Conservation (phyloP, 768 basidiomycete species). For the Amanita fuliginea region DNA sequence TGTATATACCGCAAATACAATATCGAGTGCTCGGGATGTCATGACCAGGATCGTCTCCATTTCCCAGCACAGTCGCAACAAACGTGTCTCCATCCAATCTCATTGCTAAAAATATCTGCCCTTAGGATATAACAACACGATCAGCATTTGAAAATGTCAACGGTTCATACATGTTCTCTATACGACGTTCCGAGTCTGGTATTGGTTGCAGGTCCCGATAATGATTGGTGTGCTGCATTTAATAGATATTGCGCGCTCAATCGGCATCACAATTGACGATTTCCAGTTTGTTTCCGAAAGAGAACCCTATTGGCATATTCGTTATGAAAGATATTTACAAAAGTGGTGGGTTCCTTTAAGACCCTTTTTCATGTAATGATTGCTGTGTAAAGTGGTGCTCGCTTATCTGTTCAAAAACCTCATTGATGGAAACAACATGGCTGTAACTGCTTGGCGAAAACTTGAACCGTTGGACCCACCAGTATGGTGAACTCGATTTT, state of each 20-base stretch:
- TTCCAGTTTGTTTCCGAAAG: constrained; percentile 91
- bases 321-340: constrained; percentile 99
- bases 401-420: constrained; percentile 75
- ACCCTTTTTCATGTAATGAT: not conserved
- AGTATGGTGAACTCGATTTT: constrained; percentile 64
- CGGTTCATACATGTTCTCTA: constrained; percentile 38
- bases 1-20: constrained; percentile 99
- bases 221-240: constrained; percentile 97
- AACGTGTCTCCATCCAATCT: constrained; percentile 85
- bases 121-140: constrained; percentile 93
- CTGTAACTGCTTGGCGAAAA: constrained; percentile 94
- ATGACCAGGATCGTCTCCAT: constrained; percentile 87
- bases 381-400: constrained; percentile 52
- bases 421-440: constrained; percentile 85
- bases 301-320: too few relatives aligned
- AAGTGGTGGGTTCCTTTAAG: constrained; percentile 54
- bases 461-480: constrained; percentile 77
- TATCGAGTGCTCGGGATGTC: constrained; percentile 98
- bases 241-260: constrained; percentile 93
- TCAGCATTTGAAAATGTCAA: constrained; percentile 97
- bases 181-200: not conserved
- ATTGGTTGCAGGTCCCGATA: constrained; percentile 59
- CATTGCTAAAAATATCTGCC: constrained; percentile 84
- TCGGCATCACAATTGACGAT: constrained; percentile 87
- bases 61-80: constrained; percentile 91